Evolutionary conservation across 495 filamentous ascomycete species (phyloP), one percentile per base, ranked within the genome.

Genomic region (Penicillium crystallinum): DNA sequence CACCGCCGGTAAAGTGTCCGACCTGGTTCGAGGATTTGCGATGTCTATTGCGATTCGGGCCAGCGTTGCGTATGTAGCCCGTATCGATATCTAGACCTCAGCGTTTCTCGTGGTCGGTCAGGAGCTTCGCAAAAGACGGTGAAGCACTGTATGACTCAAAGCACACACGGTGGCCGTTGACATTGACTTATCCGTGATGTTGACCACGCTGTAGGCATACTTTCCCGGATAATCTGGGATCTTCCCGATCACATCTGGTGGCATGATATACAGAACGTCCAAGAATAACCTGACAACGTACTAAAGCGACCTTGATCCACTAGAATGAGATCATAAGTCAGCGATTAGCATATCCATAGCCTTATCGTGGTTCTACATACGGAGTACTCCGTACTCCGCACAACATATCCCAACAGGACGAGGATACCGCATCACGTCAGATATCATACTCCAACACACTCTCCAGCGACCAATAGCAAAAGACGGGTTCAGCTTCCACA

Each of bases 101-200:
- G 45, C 49, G 34, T 34, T 48, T 40, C 40, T 60, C 56, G 35
- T 62, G 36, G 50, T 44, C 55, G 46, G n/a, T n/a, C n/a, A 54
- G 40, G 30, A 23, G 33, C 33, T 29, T 42, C 46, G 36, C 49
- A 66, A 66, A 63, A 66, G 63, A 66, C 63, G 63, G 63, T 66
- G 62, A 62, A 55, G 21, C 10, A 17, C 12, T 15, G 29, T 42
- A 55, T 52, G 55, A 37, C 46, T 55, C 54, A 56, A 59, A 31
- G 23, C 10, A 15, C 30, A 49, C 35, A 49, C 17, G 6, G 27
- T 10, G 6, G 21, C 19, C 1, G 22, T 18, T 18, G 29, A 50
- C 29, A 4, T 30, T 37, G 38, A 25, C 11, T 34, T 23, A 50
- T 50, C 48, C 29, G n/a, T 19, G 12, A 41, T 50, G 18, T 12